Evolutionary conservation across 1,139 yeast species (phyloP).

Genomic region (Hansenula lynferdii): DNA sequence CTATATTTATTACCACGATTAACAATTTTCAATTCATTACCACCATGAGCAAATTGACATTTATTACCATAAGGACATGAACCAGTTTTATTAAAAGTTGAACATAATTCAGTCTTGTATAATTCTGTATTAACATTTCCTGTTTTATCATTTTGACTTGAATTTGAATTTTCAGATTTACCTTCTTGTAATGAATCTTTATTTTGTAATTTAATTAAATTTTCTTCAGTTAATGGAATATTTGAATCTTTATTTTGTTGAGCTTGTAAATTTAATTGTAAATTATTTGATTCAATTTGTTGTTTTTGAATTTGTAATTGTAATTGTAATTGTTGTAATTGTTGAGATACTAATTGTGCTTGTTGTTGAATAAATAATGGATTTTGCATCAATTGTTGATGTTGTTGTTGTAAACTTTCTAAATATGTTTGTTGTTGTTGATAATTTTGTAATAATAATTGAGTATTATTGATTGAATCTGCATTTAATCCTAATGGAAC

Average conservation of each 20-base stretch:
- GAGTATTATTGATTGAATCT: conserved; percentile 7
- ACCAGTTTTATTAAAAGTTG: conserved; percentile 68
- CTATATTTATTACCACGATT: conserved; percentile 85
- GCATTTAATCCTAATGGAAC: too few relatives aligned
- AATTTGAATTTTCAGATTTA: conserved; percentile 10
- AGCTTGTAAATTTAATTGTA: neutral
- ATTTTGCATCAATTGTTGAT: conserved; percentile 12
- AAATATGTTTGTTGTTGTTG: conserved; percentile 13
- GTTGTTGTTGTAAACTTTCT: conserved; percentile 10
- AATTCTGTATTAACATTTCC: conserved; percentile 58
- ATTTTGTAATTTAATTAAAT: conserved; percentile 14
- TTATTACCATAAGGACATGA: conserved; percentile 83
- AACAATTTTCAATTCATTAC: conserved; percentile 64
- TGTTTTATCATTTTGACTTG: conserved; percentile 17
- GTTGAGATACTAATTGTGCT: conserved; percentile 18
- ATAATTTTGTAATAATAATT: conserved; percentile 10
- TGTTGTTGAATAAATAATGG: conserved; percentile 18
- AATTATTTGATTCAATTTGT: conserved; percentile 5
- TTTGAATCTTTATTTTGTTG: neutral
- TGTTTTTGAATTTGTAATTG: conserved; percentile 17
- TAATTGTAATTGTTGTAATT: conserved; percentile 16
- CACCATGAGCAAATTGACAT: conserved; percentile 95
- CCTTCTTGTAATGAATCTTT: too few relatives aligned
- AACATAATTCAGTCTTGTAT: conserved; percentile 89
- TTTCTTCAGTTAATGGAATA: conserved; percentile 18